Evolutionary conservation across 1,139 yeast species (phyloP).

Genomic region (Yamadazyma oceani): DNA sequence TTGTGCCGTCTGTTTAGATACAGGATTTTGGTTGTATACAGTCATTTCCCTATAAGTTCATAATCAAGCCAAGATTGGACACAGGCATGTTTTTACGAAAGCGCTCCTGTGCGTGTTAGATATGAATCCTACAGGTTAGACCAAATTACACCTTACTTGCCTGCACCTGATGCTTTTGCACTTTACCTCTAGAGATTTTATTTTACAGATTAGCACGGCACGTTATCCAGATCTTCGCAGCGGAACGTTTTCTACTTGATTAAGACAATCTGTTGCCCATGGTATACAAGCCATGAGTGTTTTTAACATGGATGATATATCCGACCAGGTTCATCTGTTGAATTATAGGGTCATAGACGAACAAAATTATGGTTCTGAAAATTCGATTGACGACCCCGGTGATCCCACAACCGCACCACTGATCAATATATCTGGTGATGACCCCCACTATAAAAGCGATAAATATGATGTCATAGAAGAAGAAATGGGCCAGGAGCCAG

Average conservation of each 20-base stretch:
- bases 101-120: not conserved
- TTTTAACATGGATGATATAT: slow-evolving; percentile 23
- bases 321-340: slow-evolving; percentile 16
- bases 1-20: not conserved
- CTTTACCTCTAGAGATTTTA: too few relatives aligned
- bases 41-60: not conserved
- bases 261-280: too few relatives aligned
- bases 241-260: not conserved
- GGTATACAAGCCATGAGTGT: slow-evolving; percentile 8
- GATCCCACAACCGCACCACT: not conserved
- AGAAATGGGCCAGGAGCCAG: too few relatives aligned
- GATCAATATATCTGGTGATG: not conserved
- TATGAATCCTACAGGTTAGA: too few relatives aligned
- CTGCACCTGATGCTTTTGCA: too few relatives aligned
- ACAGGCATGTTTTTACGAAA: not conserved
- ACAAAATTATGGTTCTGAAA: slow-evolving; percentile 1
- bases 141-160: too few relatives aligned
- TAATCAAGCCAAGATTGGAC: not conserved
- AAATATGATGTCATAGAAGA: not conserved
- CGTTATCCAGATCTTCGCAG: too few relatives aligned
- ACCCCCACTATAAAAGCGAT: not conserved
- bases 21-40: not conserved
- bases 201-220: too few relatives aligned
- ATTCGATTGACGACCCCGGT: not conserved
- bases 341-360: slow-evolving; percentile 20